Base-by-base conservation (phyloP, 176 grass and related monocot species). In the Hordeum marinum region DNA sequence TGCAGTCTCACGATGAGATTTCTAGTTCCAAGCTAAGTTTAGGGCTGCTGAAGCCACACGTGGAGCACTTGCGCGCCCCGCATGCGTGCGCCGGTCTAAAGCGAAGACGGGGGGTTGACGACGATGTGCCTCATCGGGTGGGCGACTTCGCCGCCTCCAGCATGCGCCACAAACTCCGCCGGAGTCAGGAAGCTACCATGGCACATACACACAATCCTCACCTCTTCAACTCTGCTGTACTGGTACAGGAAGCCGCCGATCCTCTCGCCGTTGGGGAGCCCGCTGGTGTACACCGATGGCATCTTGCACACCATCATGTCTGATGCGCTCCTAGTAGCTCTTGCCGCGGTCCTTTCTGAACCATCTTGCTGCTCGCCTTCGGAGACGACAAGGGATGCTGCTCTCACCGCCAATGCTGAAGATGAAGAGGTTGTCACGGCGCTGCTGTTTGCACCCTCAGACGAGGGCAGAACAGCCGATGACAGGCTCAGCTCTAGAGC, bases 161-260 rank as follows among this genome's bases (percentile, higher is more conserved):
- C 93, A 50, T 98, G 95, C 88, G 86, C 91, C 81, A 98, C 91
- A 3, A 98, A 98, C 89, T 91, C 91, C 0, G 87, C 89, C 0
- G 95, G 95, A 9, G 95, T 95, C 34, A 93, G 78, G 75, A 98
- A 98, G 35, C 85, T 93, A 9, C 95, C 95, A 86, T 95, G 93
- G 73, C 95, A 98, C 29, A 98, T 77, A 3, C 95, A 95, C 6
- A 98, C 89, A 11, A 98, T 98, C 45, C 89, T 93, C 80, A 98
- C 76, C 11, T 93, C 92, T 5, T 95, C 83, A 1, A 82, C 89
- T 74, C 90, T 90, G 50, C 61, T 79, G 84, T 92, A 98, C 68
- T 89, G 93, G 54, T 90, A 93, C 24, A 98, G 87, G 72, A 98
- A 95, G 36, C 95, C 95, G 61, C 95, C 87, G 14, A 98, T 41